Base-by-base conservation (phyloP, 805 yeast genomes). In the Wickerhamiella hasegawae region DNA sequence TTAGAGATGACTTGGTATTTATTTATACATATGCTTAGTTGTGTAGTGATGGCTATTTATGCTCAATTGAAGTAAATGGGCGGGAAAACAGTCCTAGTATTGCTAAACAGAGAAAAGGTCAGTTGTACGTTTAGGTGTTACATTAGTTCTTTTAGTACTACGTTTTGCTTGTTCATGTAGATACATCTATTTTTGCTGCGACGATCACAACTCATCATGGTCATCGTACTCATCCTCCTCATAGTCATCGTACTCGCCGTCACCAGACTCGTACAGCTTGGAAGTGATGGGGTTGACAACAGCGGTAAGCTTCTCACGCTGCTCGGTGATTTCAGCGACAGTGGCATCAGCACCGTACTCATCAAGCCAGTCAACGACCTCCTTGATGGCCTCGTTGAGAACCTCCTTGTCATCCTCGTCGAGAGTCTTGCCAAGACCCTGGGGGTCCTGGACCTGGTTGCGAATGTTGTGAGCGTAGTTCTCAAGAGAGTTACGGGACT, bases 331-430 rank as follows among this genome's bases (percentile, higher is more conserved):
- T 53, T 90, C 97, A 61, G 85, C 96, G 52, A 78, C 71, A 35
- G 93, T 70, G 31, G 96, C 96, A 43, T 80, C 65, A 39, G 82
- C 92, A 51, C 68, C 73, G 61, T 80, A 73, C 53, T 78, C 94
- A 50, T 83, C 94, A 50, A 90, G 63, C 77, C 87, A 82, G 58
- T 77, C 92, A 46, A 78, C 62, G 32, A 82, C 72, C 58, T 90
- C 98, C 56, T 74, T 73, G 49, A 83, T 64, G 37, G 95, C 94
- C 52, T 85, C 96, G 46, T 68, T 62, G 51, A 87, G 65, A 47
- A 87, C 69, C 65, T 83, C 94, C 66, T 79, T 80, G 61, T 87
- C 97, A 39, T 83, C 94, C 51, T 77, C 94, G 38, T 72, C 81
- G 50, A 90, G 63, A 65, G 81, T 78, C 45, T 76, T 68, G 36